Conservation (phyloP, 139 green algal species). For the Coelastrella sp. region DNA sequence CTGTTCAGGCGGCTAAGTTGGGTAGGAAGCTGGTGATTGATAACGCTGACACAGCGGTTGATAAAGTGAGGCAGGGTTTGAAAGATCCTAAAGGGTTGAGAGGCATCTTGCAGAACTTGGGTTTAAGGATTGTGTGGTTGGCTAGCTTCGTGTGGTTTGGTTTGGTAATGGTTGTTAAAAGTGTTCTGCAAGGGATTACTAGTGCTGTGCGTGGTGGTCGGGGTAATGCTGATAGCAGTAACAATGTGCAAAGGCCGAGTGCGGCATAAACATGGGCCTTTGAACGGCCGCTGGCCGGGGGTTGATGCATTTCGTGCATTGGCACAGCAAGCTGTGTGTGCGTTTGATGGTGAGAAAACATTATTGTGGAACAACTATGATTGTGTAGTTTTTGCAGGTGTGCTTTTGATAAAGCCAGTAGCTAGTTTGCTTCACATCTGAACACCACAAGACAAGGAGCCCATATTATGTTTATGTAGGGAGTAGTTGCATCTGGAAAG, state of each 20-base stretch:
- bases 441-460: no score
- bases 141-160: background rate
- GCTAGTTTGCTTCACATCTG: no score
- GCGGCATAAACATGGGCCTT: no score
- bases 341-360: no score
- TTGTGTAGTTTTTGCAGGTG: no score
- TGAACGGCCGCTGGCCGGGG: no score
- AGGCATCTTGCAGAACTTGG: background rate
- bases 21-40: background rate
- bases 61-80: background rate
- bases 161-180: background rate
- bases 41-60: background rate
- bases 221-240: background rate
- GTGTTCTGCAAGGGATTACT: background rate
- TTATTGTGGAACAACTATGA: no score
- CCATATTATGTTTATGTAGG: no score
- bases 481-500: no score
- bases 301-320: no score
- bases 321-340: no score
- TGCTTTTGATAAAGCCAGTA: no score
- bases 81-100: background rate
- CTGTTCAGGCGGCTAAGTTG: background rate
- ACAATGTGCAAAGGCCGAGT: background rate
- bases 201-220: background rate
- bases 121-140: background rate